A percentile compares a stretch with the other conserved stretches of the same genome.
phyloP scores from a whole-genome alignment of 2,329 filamentous ascomycete genomes.

The Calonectria pseudoreteaudii region DNA sequence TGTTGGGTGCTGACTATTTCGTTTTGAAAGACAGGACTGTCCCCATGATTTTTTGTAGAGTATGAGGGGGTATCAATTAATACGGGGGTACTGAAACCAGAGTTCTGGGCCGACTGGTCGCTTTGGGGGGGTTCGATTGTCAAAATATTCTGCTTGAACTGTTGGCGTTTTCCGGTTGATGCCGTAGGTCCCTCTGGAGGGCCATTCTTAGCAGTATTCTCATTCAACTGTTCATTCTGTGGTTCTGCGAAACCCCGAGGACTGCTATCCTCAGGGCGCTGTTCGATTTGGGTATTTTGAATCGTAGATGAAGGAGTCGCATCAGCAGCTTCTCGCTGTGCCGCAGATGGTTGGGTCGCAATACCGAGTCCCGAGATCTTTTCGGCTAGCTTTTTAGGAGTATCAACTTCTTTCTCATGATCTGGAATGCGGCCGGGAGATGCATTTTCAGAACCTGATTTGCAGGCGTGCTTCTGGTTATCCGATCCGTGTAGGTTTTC shows the following conservation, averaged over 20 bases:
- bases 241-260: too few species aligned
- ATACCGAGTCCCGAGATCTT: neutral
- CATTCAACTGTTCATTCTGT: neutral
- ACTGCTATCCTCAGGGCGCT: neutral
- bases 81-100: constrained; percentile 7
- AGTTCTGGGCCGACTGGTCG: neutral
- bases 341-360: neutral
- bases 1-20: neutral
- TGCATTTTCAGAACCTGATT: constrained; percentile 19
- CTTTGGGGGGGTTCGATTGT: neutral
- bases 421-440: neutral
- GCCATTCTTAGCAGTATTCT: neutral
- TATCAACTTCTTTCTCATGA: constrained; percentile 7
- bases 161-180: neutral
- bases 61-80: neutral
- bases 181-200: neutral
- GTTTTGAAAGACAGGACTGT: neutral
- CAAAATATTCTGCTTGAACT: neutral
- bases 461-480: constrained; percentile 14
- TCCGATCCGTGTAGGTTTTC: neutral
- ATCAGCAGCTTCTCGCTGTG: neutral
- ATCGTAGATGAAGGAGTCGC: neutral
- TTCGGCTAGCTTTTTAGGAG: constrained; percentile 14
- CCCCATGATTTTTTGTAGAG: neutral
- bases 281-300: neutral